Evolutionary conservation across 768 basidiomycete species (phyloP), one percentile per base, ranked within the genome.

Genomic region (Amanita muscaria): DNA sequence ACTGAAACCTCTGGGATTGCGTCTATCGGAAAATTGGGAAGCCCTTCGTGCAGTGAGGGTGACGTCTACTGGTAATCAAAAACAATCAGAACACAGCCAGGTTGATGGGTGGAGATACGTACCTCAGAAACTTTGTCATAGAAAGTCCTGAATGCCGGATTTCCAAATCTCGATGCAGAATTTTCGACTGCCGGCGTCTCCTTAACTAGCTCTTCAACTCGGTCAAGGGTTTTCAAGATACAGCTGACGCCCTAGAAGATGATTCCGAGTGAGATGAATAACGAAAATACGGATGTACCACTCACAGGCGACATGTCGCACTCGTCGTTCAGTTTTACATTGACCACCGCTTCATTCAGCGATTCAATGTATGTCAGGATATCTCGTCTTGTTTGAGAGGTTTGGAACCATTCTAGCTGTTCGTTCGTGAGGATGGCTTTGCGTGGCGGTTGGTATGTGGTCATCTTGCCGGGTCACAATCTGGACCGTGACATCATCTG

Each of bases 101-200:
- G 31, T 41, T 15, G 29, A 19, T 18, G 31, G 18, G 27, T 42
- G 16, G 41, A 44, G 15, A 21, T 29, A 48, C 16, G 32, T 59
- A 84, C 92, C 65, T 84, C 72, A 14, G 67, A 56, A 5, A 97
- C 70, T 54, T 77, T 76, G 64, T 97, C 93, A 53, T 92, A 89
- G 59, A 98, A 96, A 0, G 77, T 78, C 54, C 85, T 71, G 63
- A 99, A 99, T 0, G 96, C 96, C 3, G 96, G 96, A 63, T 99
- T 99, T 2, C 96, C 94, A 56, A 99, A 99, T 23, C 94, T 72
- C 31, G 93, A 97, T 3, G 82, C 82, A 40, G 81, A 73, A 59
- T 96, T 98, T 51, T 92, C 84, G 14, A 93, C 80, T 0, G 93
- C 82, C 1, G 94, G 96, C 0, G 79, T 91, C 3, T 68, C 72